Evolutionary conservation across 2,329 filamentous ascomycete species (phyloP).

Genomic region (Hypoxylon sp.): DNA sequence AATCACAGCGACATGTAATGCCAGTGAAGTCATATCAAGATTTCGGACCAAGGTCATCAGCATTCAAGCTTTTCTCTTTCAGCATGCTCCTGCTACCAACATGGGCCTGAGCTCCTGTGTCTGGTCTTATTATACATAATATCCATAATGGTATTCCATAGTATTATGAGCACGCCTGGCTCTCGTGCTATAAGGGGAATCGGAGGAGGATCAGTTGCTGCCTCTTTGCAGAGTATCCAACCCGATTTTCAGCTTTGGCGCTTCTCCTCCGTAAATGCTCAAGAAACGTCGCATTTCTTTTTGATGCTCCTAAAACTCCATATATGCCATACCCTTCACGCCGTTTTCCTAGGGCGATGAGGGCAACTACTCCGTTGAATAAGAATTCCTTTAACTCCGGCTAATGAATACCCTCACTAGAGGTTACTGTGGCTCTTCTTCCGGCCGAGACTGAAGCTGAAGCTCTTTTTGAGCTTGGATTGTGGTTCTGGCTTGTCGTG

Average conservation of each 20-base stretch:
- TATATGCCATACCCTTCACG: slow-evolving; percentile 37
- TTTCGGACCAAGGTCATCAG: slow-evolving; percentile 9
- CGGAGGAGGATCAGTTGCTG: slow-evolving; percentile 12
- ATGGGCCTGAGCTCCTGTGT: slow-evolving; percentile 10
- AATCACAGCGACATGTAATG: slow-evolving; percentile 12
- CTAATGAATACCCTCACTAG: slow-evolving; percentile 46
- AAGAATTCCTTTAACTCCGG: slow-evolving; percentile 28
- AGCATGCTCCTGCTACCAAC: slow-evolving; percentile 6
- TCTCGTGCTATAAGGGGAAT: slow-evolving; percentile 13
- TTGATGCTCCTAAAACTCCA: slow-evolving; percentile 42
- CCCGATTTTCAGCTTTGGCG: slow-evolving; percentile 29
- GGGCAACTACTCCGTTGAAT: slow-evolving; percentile 20
- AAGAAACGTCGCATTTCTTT: slow-evolving; percentile 34
- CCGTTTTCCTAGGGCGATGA: slow-evolving; percentile 20
- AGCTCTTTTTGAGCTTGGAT: slow-evolving; percentile 71
- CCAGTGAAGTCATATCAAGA: slow-evolving; percentile 9
- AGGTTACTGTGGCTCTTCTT: slow-evolving; percentile 76
- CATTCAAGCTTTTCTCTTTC: slow-evolving; percentile 23
- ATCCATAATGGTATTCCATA: slow-evolving; percentile 30
- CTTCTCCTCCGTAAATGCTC: slow-evolving; percentile 41
- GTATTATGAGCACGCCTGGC: slow-evolving; percentile 23
- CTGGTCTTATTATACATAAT: slow-evolving; percentile 36
- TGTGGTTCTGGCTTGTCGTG: slow-evolving; percentile 60
- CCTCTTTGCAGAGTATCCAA: slow-evolving; percentile 35
- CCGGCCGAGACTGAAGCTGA: slow-evolving; percentile 75